phyloP scores from a whole-genome alignment of 1,284 basidiomycete genomes.

The Ustilago xerochloae region DNA sequence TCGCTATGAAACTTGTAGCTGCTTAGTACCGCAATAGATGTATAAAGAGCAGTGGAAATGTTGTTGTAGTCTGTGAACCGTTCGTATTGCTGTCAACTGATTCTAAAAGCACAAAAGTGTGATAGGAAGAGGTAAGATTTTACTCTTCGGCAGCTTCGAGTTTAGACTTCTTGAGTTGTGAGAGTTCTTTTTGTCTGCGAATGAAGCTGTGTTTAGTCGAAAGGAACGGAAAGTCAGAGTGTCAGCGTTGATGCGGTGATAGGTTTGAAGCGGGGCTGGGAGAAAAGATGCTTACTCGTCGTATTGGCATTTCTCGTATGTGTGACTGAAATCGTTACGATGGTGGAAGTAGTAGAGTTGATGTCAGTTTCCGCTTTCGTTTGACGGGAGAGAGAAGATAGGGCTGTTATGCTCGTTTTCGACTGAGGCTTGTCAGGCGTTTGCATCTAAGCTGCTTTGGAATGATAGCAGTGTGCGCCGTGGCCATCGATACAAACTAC shows the following conservation, averaged over 20 bases:
- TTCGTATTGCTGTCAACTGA: too few relatives aligned
- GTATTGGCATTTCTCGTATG: slow-evolving; percentile 66
- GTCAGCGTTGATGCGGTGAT: background rate
- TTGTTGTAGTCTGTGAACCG: background rate
- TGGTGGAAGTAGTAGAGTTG: too few relatives aligned
- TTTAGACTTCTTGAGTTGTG: slow-evolving; percentile 43
- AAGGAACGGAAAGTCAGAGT: background rate
- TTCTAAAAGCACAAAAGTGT: too few relatives aligned
- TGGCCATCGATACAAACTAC: too few relatives aligned
- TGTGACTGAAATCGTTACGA: slow-evolving; percentile 45
- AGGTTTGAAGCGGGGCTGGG: too few relatives aligned
- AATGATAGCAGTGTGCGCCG: too few relatives aligned
- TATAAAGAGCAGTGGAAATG: background rate
- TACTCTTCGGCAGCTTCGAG: slow-evolving; percentile 34
- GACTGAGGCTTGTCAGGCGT: too few relatives aligned
- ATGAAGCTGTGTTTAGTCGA: slow-evolving; percentile 43
- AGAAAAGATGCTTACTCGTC: slow-evolving; percentile 55
- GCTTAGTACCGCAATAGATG: slow-evolving; percentile 2
- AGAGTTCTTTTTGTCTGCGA: slow-evolving; percentile 54
- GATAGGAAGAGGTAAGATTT: background rate
- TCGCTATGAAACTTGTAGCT: slow-evolving; percentile 52
- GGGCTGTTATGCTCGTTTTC: background rate
- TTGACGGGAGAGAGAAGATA: too few relatives aligned
- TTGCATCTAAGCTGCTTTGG: too few relatives aligned
- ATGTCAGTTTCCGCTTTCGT: too few relatives aligned